Conservation (phyloP, 2,329 filamentous ascomycete species). For the Fusarium brevicatenulatum region DNA sequence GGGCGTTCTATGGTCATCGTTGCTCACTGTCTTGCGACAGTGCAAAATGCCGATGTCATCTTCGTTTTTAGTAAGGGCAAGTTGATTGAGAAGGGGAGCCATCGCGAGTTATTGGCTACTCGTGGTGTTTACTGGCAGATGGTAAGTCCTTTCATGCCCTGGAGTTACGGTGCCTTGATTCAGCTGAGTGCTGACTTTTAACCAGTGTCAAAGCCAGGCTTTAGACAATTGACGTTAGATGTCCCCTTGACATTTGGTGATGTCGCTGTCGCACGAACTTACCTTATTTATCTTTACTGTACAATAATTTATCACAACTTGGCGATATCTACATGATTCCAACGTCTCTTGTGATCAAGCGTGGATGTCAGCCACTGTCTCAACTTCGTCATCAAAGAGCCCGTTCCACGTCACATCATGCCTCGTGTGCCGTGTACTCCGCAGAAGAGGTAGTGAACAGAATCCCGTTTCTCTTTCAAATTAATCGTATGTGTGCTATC, state of each 20-base stretch:
- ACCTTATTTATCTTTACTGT: no score
- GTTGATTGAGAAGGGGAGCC: conserved; percentile 5
- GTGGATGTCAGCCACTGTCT: neutral
- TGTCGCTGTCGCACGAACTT: no score
- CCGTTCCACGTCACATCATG: accelerated
- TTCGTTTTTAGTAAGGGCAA: conserved; percentile 63
- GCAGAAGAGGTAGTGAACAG: accelerated
- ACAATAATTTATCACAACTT: no score
- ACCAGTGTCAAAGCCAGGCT: neutral
- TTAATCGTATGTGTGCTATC: accelerated
- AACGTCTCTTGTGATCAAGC: no score
- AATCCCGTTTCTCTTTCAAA: neutral
- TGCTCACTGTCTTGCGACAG: conserved; percentile 79
- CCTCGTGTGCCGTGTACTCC: accelerated
- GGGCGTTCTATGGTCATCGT: conserved; percentile 77
- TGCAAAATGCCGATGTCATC: conserved; percentile 81
- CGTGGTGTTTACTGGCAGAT: conserved; percentile 17
- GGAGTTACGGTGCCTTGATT: accelerated
- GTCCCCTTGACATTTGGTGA: accelerated
- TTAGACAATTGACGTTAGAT: neutral
- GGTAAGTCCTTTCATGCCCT: neutral
- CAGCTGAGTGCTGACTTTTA: neutral
- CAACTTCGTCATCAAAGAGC: accelerated
- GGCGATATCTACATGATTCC: accelerated
- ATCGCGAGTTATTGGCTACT: neutral